phyloP scores from a whole-genome alignment of 345 rosid species.

The Lepidium aucheri region DNA sequence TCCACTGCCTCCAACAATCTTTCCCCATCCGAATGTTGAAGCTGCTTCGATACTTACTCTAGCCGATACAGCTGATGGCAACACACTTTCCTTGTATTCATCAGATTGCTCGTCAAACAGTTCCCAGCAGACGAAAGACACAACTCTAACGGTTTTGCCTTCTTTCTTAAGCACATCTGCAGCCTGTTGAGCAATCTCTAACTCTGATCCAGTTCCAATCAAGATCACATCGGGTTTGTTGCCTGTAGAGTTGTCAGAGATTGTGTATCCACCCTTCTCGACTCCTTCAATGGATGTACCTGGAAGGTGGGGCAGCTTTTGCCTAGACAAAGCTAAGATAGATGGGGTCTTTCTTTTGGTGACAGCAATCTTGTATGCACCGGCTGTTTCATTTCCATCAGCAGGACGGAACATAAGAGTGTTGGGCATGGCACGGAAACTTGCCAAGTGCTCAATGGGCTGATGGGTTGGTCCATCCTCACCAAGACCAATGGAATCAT shows the following conservation, averaged over 20 bases:
- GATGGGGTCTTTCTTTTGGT: constrained; percentile 77
- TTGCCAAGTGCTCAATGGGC: constrained; percentile 93
- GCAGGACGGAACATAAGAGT: constrained; percentile 96
- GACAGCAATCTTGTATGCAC: constrained; percentile 85
- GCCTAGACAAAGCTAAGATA: constrained; percentile 81
- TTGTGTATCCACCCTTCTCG: constrained; percentile 76
- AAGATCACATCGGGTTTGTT: constrained; percentile 91
- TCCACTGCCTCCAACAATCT: constrained; percentile 63
- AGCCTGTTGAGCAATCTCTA: constrained; percentile 83
- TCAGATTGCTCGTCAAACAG: constrained; percentile 65
- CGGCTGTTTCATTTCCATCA: constrained; percentile 97
- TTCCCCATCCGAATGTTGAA: constrained; percentile 82
- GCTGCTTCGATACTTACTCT: constrained; percentile 90
- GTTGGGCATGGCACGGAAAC: constrained; percentile 99
- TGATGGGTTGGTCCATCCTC: constrained; percentile 99
- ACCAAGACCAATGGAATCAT: constrained; percentile 98
- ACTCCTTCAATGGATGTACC: constrained; percentile 94
- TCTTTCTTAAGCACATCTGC: constrained; percentile 70
- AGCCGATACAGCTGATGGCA: constrained; percentile 60
- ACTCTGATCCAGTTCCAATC: constrained; percentile 95
- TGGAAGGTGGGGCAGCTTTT: constrained; percentile 79
- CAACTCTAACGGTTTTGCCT: constrained; percentile 94
- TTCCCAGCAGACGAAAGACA: constrained; percentile 86
- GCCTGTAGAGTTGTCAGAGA: constrained; percentile 80
- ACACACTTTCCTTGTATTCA: constrained; percentile 75